Evolutionary conservation across 1,284 basidiomycete genomes (phyloP).

Genomic region (Afroboletus lepidellus): DNA sequence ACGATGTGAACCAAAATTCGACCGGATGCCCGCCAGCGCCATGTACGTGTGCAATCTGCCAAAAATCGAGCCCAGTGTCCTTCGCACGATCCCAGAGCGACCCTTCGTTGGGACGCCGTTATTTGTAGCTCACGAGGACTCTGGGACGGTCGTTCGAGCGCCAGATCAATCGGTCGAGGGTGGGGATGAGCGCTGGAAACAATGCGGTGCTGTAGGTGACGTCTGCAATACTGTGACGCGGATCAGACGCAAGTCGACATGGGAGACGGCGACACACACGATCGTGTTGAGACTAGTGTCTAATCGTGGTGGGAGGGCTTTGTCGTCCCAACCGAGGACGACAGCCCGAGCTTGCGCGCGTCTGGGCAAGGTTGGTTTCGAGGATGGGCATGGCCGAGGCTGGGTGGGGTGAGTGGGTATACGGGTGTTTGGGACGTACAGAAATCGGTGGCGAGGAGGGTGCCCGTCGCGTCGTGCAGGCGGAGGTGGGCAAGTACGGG

Average conservation of each 20-base stretch:
- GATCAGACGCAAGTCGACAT: neutral
- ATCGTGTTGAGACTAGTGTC: constrained; percentile 52
- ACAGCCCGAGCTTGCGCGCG: constrained; percentile 43
- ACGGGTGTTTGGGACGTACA: constrained; percentile 42
- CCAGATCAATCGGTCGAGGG: constrained; percentile 44
- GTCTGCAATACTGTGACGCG: constrained; percentile 71
- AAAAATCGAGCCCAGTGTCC: constrained; percentile 50
- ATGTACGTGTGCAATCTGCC: constrained; percentile 49
- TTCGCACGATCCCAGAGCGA: constrained; percentile 65
- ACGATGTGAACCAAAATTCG: constrained; percentile 66
- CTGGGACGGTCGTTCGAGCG: constrained; percentile 36
- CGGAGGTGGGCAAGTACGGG: constrained; percentile 60
- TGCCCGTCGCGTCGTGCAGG: constrained; percentile 33
- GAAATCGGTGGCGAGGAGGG: constrained; percentile 71
- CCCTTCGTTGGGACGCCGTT: constrained; percentile 73
- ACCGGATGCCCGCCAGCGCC: constrained; percentile 62
- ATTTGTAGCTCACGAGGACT: constrained; percentile 79
- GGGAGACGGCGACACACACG: constrained; percentile 41
- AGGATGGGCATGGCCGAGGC: constrained; percentile 81
- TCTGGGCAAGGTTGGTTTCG: constrained; percentile 63
- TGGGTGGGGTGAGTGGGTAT: constrained; percentile 27
- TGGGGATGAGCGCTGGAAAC: constrained; percentile 66
- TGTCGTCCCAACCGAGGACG: constrained; percentile 75
- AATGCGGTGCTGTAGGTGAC: constrained; percentile 87
- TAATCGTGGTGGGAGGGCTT: constrained; percentile 46